phyloP scores from a whole-genome alignment of 768 basidiomycete genomes.

The Macrolepiota albuminosa region DNA sequence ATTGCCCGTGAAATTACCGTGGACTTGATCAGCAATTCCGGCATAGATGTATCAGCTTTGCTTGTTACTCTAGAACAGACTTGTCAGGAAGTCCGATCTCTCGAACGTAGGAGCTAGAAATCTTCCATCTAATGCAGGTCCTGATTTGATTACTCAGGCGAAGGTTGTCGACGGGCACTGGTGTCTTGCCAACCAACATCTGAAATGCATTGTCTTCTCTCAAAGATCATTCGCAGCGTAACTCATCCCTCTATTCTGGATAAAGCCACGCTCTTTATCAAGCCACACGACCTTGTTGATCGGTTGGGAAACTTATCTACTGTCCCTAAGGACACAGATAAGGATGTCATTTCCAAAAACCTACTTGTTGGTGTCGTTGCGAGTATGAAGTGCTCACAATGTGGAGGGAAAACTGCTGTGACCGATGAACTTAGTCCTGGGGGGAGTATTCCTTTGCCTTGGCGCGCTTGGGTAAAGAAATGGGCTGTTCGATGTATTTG shows the following conservation, averaged over 20 bases:
- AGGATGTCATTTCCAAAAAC: constrained; percentile 66
- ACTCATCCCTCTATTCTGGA: constrained; percentile 47
- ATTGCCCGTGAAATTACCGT: constrained; percentile 59
- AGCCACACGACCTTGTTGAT: constrained; percentile 66
- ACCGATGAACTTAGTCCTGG: constrained; percentile 24
- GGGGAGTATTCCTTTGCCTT: constrained; percentile 30
- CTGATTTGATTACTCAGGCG: constrained; percentile 30
- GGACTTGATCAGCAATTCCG: constrained; percentile 61
- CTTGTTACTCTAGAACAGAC: constrained; percentile 40
- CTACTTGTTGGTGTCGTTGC: constrained; percentile 34
- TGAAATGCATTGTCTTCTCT: constrained; percentile 38
- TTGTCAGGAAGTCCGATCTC: constrained; percentile 24
- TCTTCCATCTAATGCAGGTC: not conserved
- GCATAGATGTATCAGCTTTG: constrained; percentile 53
- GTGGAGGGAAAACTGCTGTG: constrained; percentile 53
- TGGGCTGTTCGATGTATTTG: constrained; percentile 65
- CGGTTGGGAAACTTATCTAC: constrained; percentile 42
- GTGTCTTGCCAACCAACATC: constrained; percentile 56
- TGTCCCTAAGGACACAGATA: constrained; percentile 31
- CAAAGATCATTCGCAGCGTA: constrained; percentile 41
- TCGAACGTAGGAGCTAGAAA: constrained; percentile 27
- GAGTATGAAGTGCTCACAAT: constrained; percentile 52
- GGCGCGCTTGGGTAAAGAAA: constrained; percentile 63
- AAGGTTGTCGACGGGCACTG: constrained; percentile 47
- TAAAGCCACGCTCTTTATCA: constrained; percentile 68